These are phyloP conservation scores for Chlorella sorokiniana DNA, from an alignment of 139 green algal species.

Conservation along the genomic window DNA sequence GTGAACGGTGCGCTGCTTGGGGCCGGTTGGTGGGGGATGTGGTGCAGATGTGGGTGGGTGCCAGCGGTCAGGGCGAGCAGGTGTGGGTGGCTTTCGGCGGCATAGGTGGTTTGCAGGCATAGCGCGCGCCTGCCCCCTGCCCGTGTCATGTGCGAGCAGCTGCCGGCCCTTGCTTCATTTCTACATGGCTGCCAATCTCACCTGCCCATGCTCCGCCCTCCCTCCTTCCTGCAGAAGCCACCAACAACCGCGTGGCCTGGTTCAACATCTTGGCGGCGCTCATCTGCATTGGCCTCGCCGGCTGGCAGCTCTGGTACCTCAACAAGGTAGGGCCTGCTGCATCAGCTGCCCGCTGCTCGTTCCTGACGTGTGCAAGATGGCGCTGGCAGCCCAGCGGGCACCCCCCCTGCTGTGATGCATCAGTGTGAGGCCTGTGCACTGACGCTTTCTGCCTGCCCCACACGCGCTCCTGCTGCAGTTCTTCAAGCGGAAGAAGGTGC, in stretches of 20 bases:
- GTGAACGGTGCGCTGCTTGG: conserved; percentile 74
- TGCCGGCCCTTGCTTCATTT: neutral
- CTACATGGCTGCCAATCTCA: neutral
- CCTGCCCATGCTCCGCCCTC: neutral
- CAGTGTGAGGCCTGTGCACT: neutral
- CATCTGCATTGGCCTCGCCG: conserved; percentile 73
- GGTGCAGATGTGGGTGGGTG: neutral
- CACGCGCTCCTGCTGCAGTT: conserved; percentile 7
- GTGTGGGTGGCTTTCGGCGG: neutral
- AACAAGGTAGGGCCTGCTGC: conserved; percentile 34
- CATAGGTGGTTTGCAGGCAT: neutral
- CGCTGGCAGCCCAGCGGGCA: neutral
- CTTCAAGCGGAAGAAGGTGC: conserved; percentile 45
- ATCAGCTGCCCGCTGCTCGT: neutral
- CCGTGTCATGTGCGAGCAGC: neutral
- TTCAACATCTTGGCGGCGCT: conserved; percentile 78
- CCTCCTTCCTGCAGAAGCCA: conserved; percentile 73
- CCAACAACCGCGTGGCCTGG: conserved; percentile 85
- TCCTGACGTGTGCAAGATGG: neutral
- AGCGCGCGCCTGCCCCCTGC: neutral
- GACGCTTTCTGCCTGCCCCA: neutral
- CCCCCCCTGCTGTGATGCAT: neutral
- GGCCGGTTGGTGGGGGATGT: too few relatives aligned
- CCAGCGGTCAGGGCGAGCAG: neutral
- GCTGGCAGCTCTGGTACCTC: conserved; percentile 86